Evolutionary conservation across 306 rosid genomes (phyloP).

Genomic region (Ammopiptanthus mongolicus): DNA sequence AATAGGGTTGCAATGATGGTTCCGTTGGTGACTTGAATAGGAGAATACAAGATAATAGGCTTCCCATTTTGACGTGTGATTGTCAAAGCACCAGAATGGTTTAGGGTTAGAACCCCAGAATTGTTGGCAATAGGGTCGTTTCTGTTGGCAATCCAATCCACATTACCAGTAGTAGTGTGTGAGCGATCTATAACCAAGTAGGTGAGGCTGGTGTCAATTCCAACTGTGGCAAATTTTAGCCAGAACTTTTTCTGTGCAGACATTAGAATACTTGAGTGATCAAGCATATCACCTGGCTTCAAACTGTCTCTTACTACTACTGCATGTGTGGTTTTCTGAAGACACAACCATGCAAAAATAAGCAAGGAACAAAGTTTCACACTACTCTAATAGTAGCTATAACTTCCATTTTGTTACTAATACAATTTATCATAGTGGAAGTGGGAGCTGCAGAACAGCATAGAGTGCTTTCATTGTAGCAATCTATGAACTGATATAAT

Average conservation of each 20-base stretch:
- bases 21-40: background rate
- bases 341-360: background rate
- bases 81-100: background rate
- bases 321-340: background rate
- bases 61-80: background rate
- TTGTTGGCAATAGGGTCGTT: background rate
- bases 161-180: background rate
- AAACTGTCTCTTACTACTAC: background rate
- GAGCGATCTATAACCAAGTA: background rate
- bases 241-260: background rate
- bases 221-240: background rate
- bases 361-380: background rate
- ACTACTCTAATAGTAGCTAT: background rate
- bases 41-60: background rate
- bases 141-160: slow-evolving; percentile 5
- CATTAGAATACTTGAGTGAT: background rate
- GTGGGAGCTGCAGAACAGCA: background rate
- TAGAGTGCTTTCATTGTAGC: background rate
- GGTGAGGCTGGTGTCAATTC: background rate
- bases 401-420: background rate
- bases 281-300: slow-evolving; percentile 1
- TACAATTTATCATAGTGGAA: background rate
- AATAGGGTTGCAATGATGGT: background rate
- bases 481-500: background rate
- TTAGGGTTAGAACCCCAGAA: background rate